Conservation (phyloP, 78 protist genomes). For the Pelomyxa schiedti region DNA sequence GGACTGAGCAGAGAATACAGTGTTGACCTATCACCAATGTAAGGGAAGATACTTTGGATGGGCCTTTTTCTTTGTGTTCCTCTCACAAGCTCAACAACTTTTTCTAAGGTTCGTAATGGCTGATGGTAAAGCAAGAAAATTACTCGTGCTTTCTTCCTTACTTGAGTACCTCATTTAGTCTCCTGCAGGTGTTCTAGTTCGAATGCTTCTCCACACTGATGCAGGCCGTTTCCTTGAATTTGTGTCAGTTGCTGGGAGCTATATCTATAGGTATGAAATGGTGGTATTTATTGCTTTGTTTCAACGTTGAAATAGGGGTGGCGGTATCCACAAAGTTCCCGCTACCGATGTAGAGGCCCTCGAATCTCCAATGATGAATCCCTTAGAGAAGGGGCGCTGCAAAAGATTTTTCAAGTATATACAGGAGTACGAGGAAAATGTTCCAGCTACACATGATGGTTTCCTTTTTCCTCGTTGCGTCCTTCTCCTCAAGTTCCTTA, state of each 20-base stretch:
- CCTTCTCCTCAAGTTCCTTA: neutral
- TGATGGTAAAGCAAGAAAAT: conserved; percentile 38
- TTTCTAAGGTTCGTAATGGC: conserved; percentile 94
- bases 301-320: conserved; percentile 12
- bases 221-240: conserved; percentile 95
- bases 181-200: conserved; percentile 80
- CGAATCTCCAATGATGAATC: conserved; percentile 79
- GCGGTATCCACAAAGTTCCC: conserved; percentile 88
- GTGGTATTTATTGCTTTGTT: too few species aligned
- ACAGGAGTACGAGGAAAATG: conserved; percentile 46
- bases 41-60: too few species aligned
- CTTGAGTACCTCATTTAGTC: neutral
- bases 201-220: conserved; percentile 84
- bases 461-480: neutral
- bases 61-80: too few species aligned
- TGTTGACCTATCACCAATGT: conserved; percentile 91
- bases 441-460: conserved; percentile 62
- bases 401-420: conserved; percentile 75
- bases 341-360: conserved; percentile 84
- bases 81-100: too few species aligned
- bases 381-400: conserved; percentile 88
- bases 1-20: conserved; percentile 66
- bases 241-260: conserved; percentile 79
- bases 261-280: too few species aligned
- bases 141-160: too few species aligned